Conservation (phyloP, 1,284 basidiomycete genomes). For the Malassezia japonica region DNA sequence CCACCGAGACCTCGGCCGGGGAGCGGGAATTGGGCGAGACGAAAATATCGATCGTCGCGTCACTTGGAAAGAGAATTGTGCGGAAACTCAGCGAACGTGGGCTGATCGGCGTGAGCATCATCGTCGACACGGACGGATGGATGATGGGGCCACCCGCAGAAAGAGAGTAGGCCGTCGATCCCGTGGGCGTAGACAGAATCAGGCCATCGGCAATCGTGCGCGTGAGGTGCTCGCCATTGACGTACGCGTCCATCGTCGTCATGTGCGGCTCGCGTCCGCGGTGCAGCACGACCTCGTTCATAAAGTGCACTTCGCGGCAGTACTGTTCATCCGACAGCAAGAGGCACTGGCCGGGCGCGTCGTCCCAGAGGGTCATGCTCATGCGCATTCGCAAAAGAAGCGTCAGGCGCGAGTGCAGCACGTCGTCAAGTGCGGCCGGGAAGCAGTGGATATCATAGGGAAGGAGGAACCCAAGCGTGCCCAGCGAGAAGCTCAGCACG, state of each 20-base stretch:
- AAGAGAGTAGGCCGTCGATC: constrained; percentile 91
- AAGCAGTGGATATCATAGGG: constrained; percentile 57
- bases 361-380: constrained; percentile 7
- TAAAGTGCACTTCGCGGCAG: constrained; percentile 73
- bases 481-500: constrained; percentile 90
- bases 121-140: constrained; percentile 77
- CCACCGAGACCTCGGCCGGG: constrained; percentile 80
- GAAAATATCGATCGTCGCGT: constrained; percentile 68
- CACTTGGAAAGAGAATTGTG: constrained; percentile 75
- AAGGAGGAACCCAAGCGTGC: constrained; percentile 82
- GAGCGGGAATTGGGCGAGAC: constrained; percentile 75
- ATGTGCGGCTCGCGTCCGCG: constrained; percentile 82
- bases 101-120: constrained; percentile 88
- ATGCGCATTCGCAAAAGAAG: constrained; percentile 36
- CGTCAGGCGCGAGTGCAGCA: constrained; percentile 27
- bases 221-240: constrained; percentile 89
- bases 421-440: constrained; percentile 27
- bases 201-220: constrained; percentile 81
- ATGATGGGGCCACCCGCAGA: constrained; percentile 93
- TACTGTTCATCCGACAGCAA: constrained; percentile 12
- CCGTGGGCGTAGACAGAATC: constrained; percentile 89
- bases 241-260: constrained; percentile 85
- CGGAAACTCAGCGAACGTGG: constrained; percentile 85
- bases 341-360: constrained; percentile 2
- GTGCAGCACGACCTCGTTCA: constrained; percentile 93